A percentile compares a stretch with the other conserved stretches of the same genome.
phyloP scores from a whole-genome alignment of 2,329 filamentous ascomycete species.

The Aulographum hederae region DNA sequence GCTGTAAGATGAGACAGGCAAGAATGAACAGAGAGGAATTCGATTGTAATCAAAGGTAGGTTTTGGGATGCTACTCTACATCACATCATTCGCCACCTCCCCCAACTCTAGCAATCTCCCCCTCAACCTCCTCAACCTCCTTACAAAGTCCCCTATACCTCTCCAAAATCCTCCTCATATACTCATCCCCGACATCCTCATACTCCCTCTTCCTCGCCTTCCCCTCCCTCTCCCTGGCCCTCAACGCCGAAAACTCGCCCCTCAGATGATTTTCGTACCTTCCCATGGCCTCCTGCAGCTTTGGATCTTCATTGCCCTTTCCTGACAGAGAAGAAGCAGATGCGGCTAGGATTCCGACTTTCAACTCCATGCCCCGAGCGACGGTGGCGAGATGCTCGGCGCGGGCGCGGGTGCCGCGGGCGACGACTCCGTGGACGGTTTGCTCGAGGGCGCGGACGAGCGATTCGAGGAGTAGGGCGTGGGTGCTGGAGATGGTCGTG shows the following conservation, averaged over 20 bases:
- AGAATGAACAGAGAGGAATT: too few species aligned
- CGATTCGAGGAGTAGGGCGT: constrained; percentile 18
- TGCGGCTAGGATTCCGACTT: constrained; percentile 12
- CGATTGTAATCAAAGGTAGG: too few species aligned
- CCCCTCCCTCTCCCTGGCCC: constrained; percentile 14
- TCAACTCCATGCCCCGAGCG: constrained; percentile 22
- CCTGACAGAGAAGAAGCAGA: background rate
- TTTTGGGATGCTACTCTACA: too few species aligned
- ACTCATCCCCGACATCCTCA: constrained; percentile 13
- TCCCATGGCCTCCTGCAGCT: constrained; percentile 14
- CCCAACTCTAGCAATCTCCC: too few species aligned
- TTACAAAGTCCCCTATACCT: too few species aligned
- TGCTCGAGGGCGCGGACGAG: constrained; percentile 26
- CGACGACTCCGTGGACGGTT: constrained; percentile 25
- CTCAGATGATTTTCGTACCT: constrained; percentile 14
- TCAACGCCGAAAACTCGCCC: constrained; percentile 12
- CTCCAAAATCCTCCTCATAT: too few species aligned
- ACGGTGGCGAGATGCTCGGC: constrained; percentile 24
- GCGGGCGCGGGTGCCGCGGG: constrained; percentile 21
- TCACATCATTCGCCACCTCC: too few species aligned
- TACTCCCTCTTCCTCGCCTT: constrained; percentile 18
- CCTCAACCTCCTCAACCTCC: too few species aligned
- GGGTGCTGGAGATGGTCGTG: constrained; percentile 15
- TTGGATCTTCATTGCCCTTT: background rate
- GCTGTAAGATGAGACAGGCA: too few species aligned